Evolutionary conservation across 345 rosid species (phyloP), one percentile per base, ranked within the genome.

Genomic region (Ceriops decandra): DNA sequence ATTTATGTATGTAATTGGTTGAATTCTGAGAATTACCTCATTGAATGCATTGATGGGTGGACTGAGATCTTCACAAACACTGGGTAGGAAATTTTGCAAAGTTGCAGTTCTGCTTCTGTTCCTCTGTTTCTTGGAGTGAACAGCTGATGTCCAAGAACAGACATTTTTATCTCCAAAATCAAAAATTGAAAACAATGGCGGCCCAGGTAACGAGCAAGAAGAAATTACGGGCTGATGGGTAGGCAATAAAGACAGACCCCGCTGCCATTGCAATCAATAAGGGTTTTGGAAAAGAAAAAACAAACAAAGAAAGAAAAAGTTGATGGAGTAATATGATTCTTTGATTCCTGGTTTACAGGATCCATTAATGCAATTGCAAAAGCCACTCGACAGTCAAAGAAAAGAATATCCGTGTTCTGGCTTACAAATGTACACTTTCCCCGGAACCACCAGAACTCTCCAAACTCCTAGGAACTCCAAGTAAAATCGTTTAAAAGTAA

Each of bases 81-180:
- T 61, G 9, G 85, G 81, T 66, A 78, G 73, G 63, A 86, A 73
- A 56, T 64, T 56, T 36, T 74, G 69, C 27, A 15, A 19, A 28
- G 57, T 36, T 5, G 62, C 42, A 56, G 42, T 27, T 35, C 38
- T 21, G 9, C 21, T 67, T 8, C 27, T 22, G 64, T 32, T 46
- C 4, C 58, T 32, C 30, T 16, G 72, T 32, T 31, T 59, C 19
- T 31, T 2, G 49, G 54, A 5, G 27, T 38, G 33, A 72, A 67
- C 1, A 16, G 59, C 38, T 51, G 33, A 17, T 10, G 33, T 6
- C 49, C 32, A 33, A 26, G 54, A n/a, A 57, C 32, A 33, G 49
- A 33, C n/a, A 26, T 22, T 19, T 33, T 21, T 67, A 47, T 42
- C 22, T 20, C 62, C 47, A 71, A 36, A 10, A 71, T 8, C 62